These are phyloP conservation scores for Colletotrichum sp. DNA, from an alignment of 2,329 filamentous ascomycete species.

Conservation along the genomic window DNA sequence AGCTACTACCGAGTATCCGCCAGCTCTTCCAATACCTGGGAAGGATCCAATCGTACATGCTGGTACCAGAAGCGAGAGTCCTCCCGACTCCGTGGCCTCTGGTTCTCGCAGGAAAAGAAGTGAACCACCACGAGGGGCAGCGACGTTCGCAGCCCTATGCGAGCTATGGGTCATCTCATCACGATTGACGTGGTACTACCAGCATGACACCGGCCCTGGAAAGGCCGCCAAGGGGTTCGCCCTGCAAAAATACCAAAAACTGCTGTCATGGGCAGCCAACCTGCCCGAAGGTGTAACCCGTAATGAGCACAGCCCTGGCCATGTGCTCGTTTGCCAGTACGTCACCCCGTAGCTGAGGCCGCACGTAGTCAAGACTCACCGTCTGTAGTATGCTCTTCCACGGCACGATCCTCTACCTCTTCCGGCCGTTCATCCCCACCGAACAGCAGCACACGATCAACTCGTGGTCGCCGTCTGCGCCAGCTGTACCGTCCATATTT, in stretches of 20 bases:
- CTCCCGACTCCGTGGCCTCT: background rate
- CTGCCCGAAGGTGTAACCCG: constrained; percentile 32
- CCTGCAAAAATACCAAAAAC: constrained; percentile 41
- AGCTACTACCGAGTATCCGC: constrained; percentile 13
- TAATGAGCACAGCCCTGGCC: constrained; percentile 29
- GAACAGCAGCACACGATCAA: constrained; percentile 10
- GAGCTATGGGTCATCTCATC: constrained; percentile 41
- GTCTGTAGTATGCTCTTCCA: constrained; percentile 9
- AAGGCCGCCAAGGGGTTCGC: constrained; percentile 27
- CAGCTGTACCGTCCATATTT: constrained; percentile 26
- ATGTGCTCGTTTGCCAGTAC: constrained; percentile 41
- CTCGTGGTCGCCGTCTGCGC: constrained; percentile 9
- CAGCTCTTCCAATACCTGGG: constrained; percentile 9
- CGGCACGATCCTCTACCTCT: constrained; percentile 14
- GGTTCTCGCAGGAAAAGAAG: background rate
- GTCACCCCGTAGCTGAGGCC: constrained; percentile 8
- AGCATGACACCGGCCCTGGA: constrained; percentile 21
- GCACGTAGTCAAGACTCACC: background rate
- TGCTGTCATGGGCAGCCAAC: constrained; percentile 40
- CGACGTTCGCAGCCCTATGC: constrained; percentile 35
- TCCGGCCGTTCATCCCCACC: constrained; percentile 13
- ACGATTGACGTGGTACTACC: constrained; percentile 31
- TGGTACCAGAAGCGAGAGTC: background rate
- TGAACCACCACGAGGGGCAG: background rate
- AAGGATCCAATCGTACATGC: background rate